A percentile compares a stretch with the other conserved stretches of the same genome.
phyloP scores from a whole-genome alignment of 805 yeast genomes.

The Teunomyces lycoperdinae region DNA sequence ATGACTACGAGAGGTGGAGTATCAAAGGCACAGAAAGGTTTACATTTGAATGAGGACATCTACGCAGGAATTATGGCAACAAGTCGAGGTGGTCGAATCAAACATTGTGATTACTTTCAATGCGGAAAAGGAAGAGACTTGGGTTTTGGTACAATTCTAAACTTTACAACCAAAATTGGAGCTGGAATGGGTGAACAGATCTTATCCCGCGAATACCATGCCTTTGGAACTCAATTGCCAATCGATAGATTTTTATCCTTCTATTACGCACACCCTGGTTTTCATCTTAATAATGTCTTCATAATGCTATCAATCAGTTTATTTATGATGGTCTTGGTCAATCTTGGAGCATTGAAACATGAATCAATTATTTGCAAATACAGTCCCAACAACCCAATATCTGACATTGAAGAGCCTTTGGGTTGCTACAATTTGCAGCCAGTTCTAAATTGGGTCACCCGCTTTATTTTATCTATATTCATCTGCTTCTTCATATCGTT shows the following conservation, averaged over 20 bases:
- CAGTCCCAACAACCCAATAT: conserved; percentile 63
- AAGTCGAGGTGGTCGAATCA: conserved; percentile 87
- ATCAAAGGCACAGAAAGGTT: conserved; percentile 90
- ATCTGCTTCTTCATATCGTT: conserved; percentile 92
- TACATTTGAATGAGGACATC: conserved; percentile 91
- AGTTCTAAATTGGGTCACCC: conserved; percentile 84
- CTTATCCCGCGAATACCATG: conserved; percentile 86
- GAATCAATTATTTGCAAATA: conserved; percentile 71
- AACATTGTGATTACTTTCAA: conserved; percentile 93
- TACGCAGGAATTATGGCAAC: conserved; percentile 93
- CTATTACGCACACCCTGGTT: conserved; percentile 96
- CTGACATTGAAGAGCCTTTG: conserved; percentile 68
- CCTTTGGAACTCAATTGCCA: conserved; percentile 85
- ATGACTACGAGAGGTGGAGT: conserved; percentile 97
- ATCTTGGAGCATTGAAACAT: conserved; percentile 72
- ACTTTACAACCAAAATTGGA: conserved; percentile 93
- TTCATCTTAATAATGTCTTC: conserved; percentile 86
- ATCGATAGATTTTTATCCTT: conserved; percentile 87
- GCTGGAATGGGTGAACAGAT: conserved; percentile 99
- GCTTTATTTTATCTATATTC: conserved; percentile 85
- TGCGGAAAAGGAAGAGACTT: conserved; percentile 97
- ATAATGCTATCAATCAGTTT: conserved; percentile 84
- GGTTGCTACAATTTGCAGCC: conserved; percentile 89
- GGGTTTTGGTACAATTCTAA: conserved; percentile 88
- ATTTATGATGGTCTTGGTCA: conserved; percentile 76